Conservation (phyloP, 169 alveolate genomes). For the Plasmodium gonderi region DNA sequence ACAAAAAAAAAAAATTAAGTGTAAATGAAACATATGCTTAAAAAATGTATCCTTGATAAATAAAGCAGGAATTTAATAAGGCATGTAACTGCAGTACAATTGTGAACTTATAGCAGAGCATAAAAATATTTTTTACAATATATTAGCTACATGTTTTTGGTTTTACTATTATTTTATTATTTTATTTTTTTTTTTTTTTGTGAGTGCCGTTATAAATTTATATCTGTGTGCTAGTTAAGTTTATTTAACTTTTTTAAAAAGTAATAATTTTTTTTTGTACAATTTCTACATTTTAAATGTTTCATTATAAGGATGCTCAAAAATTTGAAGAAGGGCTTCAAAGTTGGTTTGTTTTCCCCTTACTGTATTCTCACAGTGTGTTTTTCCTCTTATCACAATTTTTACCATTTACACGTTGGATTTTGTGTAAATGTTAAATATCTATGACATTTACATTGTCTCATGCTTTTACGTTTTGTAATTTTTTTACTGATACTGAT, state of each 20-base stretch:
- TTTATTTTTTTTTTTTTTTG: background rate
- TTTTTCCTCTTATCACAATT: background rate
- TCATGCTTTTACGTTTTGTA: too few relatives aligned
- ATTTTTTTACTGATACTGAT: too few relatives aligned
- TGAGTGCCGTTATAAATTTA: background rate
- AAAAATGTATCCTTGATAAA: background rate
- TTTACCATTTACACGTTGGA: too few relatives aligned
- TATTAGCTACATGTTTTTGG: too few relatives aligned
- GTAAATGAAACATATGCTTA: background rate
- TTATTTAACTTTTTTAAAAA: background rate
- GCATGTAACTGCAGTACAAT: too few relatives aligned
- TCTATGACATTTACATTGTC: too few relatives aligned
- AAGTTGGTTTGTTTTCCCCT: background rate
- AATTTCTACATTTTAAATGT: background rate
- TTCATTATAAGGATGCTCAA: background rate
- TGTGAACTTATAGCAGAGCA: background rate
- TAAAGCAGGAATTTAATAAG: background rate
- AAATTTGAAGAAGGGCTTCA: background rate
- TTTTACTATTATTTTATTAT: background rate
- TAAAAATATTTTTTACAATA: background rate
- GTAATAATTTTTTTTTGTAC: background rate
- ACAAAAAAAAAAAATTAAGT: background rate
- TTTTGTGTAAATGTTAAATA: too few relatives aligned
- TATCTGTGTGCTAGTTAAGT: background rate
- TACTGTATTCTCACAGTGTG: background rate